phyloP scores from a whole-genome alignment of 441 rosid genomes.

The Adansonia gregorii region DNA sequence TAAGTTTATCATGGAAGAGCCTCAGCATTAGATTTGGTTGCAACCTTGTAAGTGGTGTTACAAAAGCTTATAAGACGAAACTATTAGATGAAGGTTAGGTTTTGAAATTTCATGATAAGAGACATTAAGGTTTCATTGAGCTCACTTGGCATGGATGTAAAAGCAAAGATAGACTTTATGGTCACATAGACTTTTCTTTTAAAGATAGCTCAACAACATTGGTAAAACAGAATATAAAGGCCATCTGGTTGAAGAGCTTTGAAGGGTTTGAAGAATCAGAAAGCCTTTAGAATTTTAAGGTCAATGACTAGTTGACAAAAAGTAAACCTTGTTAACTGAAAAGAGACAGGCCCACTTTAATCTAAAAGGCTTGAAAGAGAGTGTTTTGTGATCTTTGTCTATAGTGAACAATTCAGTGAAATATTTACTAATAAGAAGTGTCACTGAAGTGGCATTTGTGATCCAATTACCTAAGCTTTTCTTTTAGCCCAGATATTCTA shows the following conservation, averaged over 20 bases:
- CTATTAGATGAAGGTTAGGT: not conserved
- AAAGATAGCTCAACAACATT: not conserved
- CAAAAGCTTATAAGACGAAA: not conserved
- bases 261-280: not conserved
- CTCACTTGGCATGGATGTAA: not conserved
- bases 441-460: not conserved
- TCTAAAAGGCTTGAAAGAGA: too few relatives aligned
- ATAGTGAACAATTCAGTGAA: not conserved
- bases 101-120: not conserved
- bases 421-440: not conserved
- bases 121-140: not conserved
- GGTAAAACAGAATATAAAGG: not conserved
- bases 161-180: not conserved
- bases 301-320: too few relatives aligned
- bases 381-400: too few relatives aligned
- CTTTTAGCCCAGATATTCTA: not conserved
- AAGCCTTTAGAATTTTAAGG: not conserved
- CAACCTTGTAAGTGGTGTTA: not conserved
- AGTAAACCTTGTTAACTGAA: too few relatives aligned
- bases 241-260: not conserved
- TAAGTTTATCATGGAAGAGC: not conserved
- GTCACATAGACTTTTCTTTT: not conserved
- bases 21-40: not conserved
- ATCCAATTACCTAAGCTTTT: not conserved
- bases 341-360: too few relatives aligned